Base-by-base conservation (phyloP, 345 rosid species). In the Leavenworthia alabamica region DNA sequence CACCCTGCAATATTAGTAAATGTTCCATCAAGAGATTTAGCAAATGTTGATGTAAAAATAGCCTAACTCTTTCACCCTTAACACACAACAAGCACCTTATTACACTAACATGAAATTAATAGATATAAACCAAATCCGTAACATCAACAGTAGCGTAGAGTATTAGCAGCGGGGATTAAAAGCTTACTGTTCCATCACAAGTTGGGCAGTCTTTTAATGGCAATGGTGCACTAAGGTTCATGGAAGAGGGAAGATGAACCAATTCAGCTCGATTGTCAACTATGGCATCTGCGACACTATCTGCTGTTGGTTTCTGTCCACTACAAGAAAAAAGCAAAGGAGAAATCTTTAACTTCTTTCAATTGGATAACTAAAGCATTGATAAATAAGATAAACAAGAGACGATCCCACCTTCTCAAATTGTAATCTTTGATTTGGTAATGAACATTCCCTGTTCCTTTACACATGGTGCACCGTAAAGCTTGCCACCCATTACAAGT, bases 401-500 rank as follows among this genome's bases (percentile, higher is more conserved):
- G 40, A 48, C 26, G 9, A 26, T 23, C 53, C 4, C 75, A 90
- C 98, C 96, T 84, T 82, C 79, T 81, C 79, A 88, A 71, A 45
- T 77, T 79, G 73, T 78, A 80, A 68, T 72, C 79, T 79, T 86
- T 91, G 52, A 91, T 92, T 80, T 88, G 95, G 71, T 80, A 91
- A 10, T 75, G 83, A 73, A 88, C 96, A 73, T 70, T 78, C 74
- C 98, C 98, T 10, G 86, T 81, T 72, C 98, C 96, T 83, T 77
- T 80, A 78, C 98, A 91, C 96, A 82, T 86, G 35, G 85, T 79
- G 71, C 98, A 91, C 29, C 87, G 77, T 74, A 88, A 74, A 27
- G 96, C 96, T 61, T 81, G 94, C 96, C 97, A 90, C 31, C 96
- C 96, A 56, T 70, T 85, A 74, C 97, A 90, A 44, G 91, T 81